Evolutionary conservation across 805 yeast genomes (phyloP), one percentile per base, ranked within the genome.

Genomic region (Candida gorgasii): DNA sequence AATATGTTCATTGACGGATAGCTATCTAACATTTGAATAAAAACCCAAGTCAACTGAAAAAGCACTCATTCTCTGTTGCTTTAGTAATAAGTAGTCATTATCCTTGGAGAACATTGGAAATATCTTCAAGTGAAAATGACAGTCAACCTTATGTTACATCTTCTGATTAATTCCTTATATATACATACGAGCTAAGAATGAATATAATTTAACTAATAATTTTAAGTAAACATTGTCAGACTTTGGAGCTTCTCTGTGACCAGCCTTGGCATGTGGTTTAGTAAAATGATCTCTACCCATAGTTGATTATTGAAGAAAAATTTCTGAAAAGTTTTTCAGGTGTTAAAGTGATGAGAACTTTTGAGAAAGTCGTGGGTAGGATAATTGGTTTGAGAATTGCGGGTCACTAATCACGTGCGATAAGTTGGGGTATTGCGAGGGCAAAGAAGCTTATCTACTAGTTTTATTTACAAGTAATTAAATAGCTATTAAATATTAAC

Each of bases 201-300:
- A 77, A 89, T 90, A 93, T 66, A 93, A 82, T 86, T 92, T 92
- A 75, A 92, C 98, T 78, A 93, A 86, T 72, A 93, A 78, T 78
- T 86, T 86, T 79, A 93, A 82, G 97, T 93, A 93, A 79, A 90
- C 97, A 74, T 93, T 93, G 80, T 93, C 96, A 60, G 98, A 92
- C 83, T 89, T 89, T 80, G 99, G 99, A 77, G 97, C 97, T 72
- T 85, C 78, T 80, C 99, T 89, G 89, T 89, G 96, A 77, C 95
- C 84, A 62, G 84, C 78, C 79, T 89, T 88, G 71, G 80, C 82
- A 85, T 93, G 99, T 79, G 89, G 97, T 78, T 92, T 93, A 73
- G 82, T 73, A 77, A 85, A 80, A 81, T 88, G 96, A 81, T 93
- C 98, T 79, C 84, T 88, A 84, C 97, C 98, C 98, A 90, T 90